These are phyloP conservation scores for Tilletia walkeri DNA, from an alignment of 1,284 basidiomycete species.

Conservation along the genomic window DNA sequence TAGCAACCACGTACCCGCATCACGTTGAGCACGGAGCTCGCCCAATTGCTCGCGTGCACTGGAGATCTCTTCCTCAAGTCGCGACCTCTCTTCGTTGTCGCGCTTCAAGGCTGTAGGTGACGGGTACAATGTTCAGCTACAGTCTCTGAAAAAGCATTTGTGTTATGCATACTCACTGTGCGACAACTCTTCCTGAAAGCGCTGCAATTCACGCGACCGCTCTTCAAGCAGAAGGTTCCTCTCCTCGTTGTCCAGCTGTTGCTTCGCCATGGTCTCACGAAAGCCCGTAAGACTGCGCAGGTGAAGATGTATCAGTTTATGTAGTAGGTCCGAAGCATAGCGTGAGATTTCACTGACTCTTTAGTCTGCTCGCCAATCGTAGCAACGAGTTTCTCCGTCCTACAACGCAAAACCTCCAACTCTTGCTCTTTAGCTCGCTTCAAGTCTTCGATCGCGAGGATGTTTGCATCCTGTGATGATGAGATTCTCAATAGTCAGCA, in stretches of 20 bases:
- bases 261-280: not conserved
- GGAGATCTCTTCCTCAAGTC: not conserved
- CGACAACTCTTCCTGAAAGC: not conserved
- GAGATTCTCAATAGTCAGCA: not conserved
- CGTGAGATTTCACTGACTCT: not conserved
- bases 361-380: not conserved
- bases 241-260: not conserved
- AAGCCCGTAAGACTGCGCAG: not conserved
- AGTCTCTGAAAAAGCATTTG: not conserved
- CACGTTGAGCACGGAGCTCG: constrained; percentile 14
- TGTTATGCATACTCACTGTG: not conserved
- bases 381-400: not conserved
- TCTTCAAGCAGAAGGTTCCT: not conserved
- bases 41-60: not conserved
- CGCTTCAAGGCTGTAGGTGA: not conserved
- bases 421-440: not conserved
- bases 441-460: not conserved
- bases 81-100: not conserved
- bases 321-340: too few relatives aligned
- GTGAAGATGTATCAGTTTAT: not conserved
- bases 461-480: not conserved
- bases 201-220: not conserved
- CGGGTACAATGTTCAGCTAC: not conserved
- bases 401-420: not conserved
- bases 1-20: not conserved